Conservation (phyloP, 139 green algal genomes). For the Chlorella vulgaris region DNA sequence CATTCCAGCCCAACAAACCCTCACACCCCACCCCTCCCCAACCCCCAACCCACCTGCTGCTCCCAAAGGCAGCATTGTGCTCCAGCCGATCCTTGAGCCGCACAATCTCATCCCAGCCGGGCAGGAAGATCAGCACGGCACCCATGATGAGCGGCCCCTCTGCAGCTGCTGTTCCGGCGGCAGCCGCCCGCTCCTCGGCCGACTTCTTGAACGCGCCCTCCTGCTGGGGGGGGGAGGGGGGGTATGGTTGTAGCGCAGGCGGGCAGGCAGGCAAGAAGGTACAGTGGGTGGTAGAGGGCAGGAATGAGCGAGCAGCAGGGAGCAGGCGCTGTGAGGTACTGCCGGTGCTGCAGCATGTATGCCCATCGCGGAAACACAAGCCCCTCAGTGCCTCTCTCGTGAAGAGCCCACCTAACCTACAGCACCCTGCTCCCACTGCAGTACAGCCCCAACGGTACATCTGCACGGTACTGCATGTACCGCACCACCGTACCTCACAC, state of each 20-base stretch:
- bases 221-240: too few species aligned
- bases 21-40: not conserved
- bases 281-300: too few species aligned
- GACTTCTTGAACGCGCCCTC: constrained; percentile 35
- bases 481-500: constrained; percentile 22
- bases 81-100: constrained; percentile 71
- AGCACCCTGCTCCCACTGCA: too few species aligned
- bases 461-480: not conserved
- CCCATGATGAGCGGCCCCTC: too few species aligned
- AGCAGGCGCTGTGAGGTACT: too few species aligned
- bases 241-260: too few species aligned
- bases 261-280: not conserved
- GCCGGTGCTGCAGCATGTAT: too few species aligned
- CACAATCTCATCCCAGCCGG: constrained; percentile 88
- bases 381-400: too few species aligned
- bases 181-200: not conserved
- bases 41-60: not conserved
- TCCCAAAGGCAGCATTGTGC: constrained; percentile 32
- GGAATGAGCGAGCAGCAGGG: too few species aligned
- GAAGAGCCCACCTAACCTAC: too few species aligned
- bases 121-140: constrained; percentile 85
- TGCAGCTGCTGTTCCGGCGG: not conserved
- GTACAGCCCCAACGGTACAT: not conserved
- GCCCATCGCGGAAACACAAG: too few species aligned
- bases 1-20: not conserved